A percentile compares a stretch with the other conserved stretches of the same genome.
Evolutionary conservation across 345 rosid species (phyloP).

Genomic region (Populus alba): DNA sequence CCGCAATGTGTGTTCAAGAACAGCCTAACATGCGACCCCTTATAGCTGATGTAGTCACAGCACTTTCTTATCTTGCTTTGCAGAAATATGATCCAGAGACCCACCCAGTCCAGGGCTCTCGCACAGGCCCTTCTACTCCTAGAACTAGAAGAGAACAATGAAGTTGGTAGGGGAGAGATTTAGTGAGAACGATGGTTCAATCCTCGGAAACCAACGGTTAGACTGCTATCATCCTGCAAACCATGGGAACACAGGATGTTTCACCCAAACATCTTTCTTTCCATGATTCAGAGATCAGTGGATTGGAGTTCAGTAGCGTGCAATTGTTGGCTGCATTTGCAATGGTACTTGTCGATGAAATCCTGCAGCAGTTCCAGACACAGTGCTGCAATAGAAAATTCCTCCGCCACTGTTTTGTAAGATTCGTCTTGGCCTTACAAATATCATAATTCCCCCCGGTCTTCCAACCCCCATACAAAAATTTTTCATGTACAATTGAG

Average conservation of each 20-base stretch:
- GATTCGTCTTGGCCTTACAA: background rate
- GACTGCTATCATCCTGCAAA: background rate
- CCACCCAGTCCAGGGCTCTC: conserved; percentile 41
- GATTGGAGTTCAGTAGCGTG: conserved; percentile 11
- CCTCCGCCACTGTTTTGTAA: background rate
- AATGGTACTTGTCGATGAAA: background rate
- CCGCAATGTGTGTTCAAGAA: conserved; percentile 91
- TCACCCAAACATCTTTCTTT: background rate
- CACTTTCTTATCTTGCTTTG: conserved; percentile 74
- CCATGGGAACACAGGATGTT: background rate
- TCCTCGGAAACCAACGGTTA: conserved; percentile 4
- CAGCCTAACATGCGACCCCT: conserved; percentile 79
- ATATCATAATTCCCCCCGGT: background rate
- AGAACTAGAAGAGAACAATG: conserved; percentile 45
- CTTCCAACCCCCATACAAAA: background rate
- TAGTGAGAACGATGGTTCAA: background rate
- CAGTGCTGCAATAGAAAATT: conserved; percentile 6
- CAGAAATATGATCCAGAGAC: conserved; percentile 58
- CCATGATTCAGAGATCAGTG: conserved; percentile 4
- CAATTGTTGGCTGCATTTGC: conserved; percentile 4
- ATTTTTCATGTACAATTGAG: conserved; percentile 30
- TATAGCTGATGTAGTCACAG: conserved; percentile 89
- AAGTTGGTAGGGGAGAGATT: background rate
- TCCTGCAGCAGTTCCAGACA: conserved; percentile 14
- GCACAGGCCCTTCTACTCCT: conserved; percentile 38